Base-by-base conservation (phyloP, 2,329 filamentous ascomycete species). In the Daldinia eschscholtzii region DNA sequence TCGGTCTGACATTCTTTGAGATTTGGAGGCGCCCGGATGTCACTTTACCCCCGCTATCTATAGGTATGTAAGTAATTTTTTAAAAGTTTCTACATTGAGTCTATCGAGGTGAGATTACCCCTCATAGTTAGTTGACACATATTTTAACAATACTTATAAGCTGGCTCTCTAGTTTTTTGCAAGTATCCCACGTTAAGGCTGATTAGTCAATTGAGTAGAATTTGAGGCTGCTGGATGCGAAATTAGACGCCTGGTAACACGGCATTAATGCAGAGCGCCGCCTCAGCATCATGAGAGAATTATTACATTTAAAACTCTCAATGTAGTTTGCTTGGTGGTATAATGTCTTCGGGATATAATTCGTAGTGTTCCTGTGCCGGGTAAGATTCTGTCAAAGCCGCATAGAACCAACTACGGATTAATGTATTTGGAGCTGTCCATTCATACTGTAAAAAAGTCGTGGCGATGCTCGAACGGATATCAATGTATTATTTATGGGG, bases 251-350 rank as follows among this genome's bases (percentile, higher is more conserved):
- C 46, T n/a, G 23, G 46, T 50, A 30, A 18, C 46, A 30, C 46
- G 6, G 13, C 46, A 7, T 46, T 23, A n/a, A 30, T 6, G 3
- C 9, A 9, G 46, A 50, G 13, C 46, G 46, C 46, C 13, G 26
- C 15, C 13, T 50, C 23, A 15, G 13, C 26, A 30, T 55, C 30
- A 26, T 33, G 23, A 46, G 23, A 57, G 52, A 20, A 68, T 64
- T 53, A 60, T 56, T 67, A 63, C 42, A 42, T 33, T 55, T 44
- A 13, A 20, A 46, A 18, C 52, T 56, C 39, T 2, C 20, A 23
- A 23, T 46, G 48, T 44, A 23, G 53, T 57, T 60, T 57, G 65
- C 57, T 66, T 56, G 56, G 60, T 59, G 68, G 62, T 39, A 52
- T 53, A 57, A n/a, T 18, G 20, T 2, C 33, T 33, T 46, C 57